Evolutionary conservation across 2,329 filamentous ascomycete genomes (phyloP).

Genomic region (Peltaster fructicola): DNA sequence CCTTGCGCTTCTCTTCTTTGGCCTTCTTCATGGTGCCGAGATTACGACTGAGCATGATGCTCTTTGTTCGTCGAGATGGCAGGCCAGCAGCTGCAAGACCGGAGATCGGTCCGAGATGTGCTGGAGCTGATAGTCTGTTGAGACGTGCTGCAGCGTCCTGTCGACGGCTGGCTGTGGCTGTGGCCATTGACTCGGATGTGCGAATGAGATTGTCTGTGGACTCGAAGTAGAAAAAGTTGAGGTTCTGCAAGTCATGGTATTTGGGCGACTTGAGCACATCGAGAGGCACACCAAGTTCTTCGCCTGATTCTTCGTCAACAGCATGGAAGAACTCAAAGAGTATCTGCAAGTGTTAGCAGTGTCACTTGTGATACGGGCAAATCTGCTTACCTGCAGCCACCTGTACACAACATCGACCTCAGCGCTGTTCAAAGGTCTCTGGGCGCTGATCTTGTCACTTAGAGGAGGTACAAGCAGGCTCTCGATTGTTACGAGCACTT

Average conservation of each 20-base stretch:
- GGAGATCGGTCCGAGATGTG: slow-evolving; percentile 17
- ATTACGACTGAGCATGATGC: slow-evolving; percentile 84
- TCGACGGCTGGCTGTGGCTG: slow-evolving; percentile 63
- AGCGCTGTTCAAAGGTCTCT: slow-evolving; percentile 65
- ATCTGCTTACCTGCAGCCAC: slow-evolving; percentile 49
- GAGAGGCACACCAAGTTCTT: slow-evolving; percentile 71
- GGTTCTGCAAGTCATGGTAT: slow-evolving; percentile 88
- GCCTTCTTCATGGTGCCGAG: slow-evolving; percentile 89
- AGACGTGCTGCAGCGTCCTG: slow-evolving; percentile 32
- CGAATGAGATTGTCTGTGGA: slow-evolving; percentile 78
- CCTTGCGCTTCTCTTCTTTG: slow-evolving; percentile 88
- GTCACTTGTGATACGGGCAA: neutral
- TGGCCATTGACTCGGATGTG: slow-evolving; percentile 91
- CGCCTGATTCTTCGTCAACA: slow-evolving; percentile 63
- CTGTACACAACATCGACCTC: slow-evolving; percentile 90
- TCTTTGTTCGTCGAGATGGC: slow-evolving; percentile 29
- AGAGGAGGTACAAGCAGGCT: slow-evolving; percentile 77
- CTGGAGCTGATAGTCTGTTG: slow-evolving; percentile 54
- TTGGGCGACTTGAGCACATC: slow-evolving; percentile 93
- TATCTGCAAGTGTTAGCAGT: slow-evolving; percentile 24
- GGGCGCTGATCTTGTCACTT: slow-evolving; percentile 80
- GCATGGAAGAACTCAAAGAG: slow-evolving; percentile 93
- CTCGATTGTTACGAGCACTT: slow-evolving; percentile 84
- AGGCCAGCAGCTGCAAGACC: slow-evolving; percentile 41
- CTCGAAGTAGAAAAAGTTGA: slow-evolving; percentile 98